Evolutionary conservation across 768 basidiomycete species (phyloP).

Genomic region (Lyophyllum shimeji): DNA sequence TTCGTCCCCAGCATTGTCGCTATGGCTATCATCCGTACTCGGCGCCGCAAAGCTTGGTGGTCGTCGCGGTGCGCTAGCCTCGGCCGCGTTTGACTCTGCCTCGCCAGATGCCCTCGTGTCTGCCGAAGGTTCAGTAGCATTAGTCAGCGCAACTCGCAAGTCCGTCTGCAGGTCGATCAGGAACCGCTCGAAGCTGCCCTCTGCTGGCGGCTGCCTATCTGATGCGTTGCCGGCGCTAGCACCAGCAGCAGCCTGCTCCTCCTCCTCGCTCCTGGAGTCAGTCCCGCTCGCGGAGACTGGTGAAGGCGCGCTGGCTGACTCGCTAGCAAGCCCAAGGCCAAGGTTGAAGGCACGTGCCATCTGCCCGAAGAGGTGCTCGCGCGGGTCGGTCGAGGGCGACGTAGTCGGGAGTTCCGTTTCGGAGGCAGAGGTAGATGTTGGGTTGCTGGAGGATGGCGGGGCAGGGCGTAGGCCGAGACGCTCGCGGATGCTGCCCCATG

Average conservation of each 20-base stretch:
- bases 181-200: slow-evolving; percentile 81
- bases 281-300: slow-evolving; percentile 7
- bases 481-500: slow-evolving; percentile 70
- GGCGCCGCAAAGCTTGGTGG: not conserved
- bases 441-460: slow-evolving; percentile 17
- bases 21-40: not conserved
- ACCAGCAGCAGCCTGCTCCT: slow-evolving; percentile 2
- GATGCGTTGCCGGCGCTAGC: slow-evolving; percentile 6
- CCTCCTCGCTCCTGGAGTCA: not conserved
- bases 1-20: slow-evolving; percentile 2
- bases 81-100: not conserved
- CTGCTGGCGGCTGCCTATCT: slow-evolving; percentile 33
- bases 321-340: slow-evolving; percentile 52
- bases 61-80: not conserved
- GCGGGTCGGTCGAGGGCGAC: slow-evolving; percentile 39
- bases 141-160: slow-evolving; percentile 58
- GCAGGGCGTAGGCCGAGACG: slow-evolving; percentile 53
- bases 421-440: slow-evolving; percentile 5
- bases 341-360: slow-evolving; percentile 81
- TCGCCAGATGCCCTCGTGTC: not conserved
- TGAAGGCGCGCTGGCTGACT: slow-evolving; percentile 15
- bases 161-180: slow-evolving; percentile 76
- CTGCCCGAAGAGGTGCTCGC: slow-evolving; percentile 74
- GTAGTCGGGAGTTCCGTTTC: not conserved
- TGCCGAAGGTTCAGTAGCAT: not conserved